Evolutionary conservation across 352 stramenopile species (phyloP).

Genomic region (Peronosclerospora sorghi): DNA sequence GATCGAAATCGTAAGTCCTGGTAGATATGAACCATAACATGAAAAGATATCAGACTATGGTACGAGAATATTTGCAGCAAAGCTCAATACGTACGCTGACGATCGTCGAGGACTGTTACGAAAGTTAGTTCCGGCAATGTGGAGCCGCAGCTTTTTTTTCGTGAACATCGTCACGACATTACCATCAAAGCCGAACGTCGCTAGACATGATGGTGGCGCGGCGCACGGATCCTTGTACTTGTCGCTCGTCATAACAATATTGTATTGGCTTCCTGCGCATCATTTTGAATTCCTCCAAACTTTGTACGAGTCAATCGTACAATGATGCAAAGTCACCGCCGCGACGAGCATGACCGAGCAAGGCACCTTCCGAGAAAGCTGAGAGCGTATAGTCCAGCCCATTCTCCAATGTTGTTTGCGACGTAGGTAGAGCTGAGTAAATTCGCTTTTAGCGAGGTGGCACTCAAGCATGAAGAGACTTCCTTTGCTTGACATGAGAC

Average conservation of each 20-base stretch:
- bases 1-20: slow-evolving; percentile 47
- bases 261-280: too few relatives aligned
- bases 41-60: slow-evolving; percentile 4
- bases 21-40: background rate
- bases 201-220: slow-evolving; percentile 58
- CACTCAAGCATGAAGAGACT: too few relatives aligned
- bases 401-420: too few relatives aligned
- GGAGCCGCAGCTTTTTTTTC: slow-evolving; percentile 72
- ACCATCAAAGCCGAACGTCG: slow-evolving; percentile 78
- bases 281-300: too few relatives aligned
- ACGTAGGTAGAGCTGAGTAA: too few relatives aligned
- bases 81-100: slow-evolving; percentile 26
- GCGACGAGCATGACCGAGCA: too few relatives aligned
- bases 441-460: too few relatives aligned
- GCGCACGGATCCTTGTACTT: slow-evolving; percentile 81
- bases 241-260: slow-evolving; percentile 33
- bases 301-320: too few relatives aligned
- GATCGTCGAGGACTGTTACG: slow-evolving; percentile 52
- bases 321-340: too few relatives aligned
- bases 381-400: too few relatives aligned
- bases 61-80: slow-evolving; percentile 1
- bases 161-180: slow-evolving; percentile 86
- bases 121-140: slow-evolving; percentile 38
- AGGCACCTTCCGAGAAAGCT: too few relatives aligned
- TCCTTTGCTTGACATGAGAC: too few relatives aligned